phyloP scores from a whole-genome alignment of 1,284 basidiomycete genomes.

The Amylostereum areolatum region DNA sequence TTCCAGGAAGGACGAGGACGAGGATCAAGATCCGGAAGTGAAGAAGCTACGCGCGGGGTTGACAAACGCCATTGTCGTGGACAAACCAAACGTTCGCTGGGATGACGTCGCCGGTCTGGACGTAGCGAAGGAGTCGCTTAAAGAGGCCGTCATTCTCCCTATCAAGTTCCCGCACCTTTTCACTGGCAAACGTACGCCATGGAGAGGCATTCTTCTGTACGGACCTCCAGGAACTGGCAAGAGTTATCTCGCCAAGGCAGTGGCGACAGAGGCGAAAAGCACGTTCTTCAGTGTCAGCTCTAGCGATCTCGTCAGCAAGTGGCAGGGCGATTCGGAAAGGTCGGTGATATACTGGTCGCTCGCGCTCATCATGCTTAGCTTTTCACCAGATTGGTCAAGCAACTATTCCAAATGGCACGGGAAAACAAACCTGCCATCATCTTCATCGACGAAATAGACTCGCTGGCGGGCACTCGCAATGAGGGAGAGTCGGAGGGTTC shows the following conservation, averaged over 20 bases:
- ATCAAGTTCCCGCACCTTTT: slow-evolving; percentile 99
- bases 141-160: slow-evolving; percentile 97
- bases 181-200: slow-evolving; percentile 96
- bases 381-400: slow-evolving; percentile 78
- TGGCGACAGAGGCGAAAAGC: slow-evolving; percentile 97
- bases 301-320: slow-evolving; percentile 95
- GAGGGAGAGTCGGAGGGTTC: slow-evolving; percentile 97
- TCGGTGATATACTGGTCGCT: slow-evolving; percentile 29
- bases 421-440: slow-evolving; percentile 98
- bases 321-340: slow-evolving; percentile 99
- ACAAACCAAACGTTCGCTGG: slow-evolving; percentile 97
- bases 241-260: slow-evolving; percentile 94
- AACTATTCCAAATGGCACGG: slow-evolving; percentile 94
- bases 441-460: slow-evolving; percentile 98
- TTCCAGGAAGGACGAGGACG: slow-evolving; percentile 59
- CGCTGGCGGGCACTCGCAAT: slow-evolving; percentile 89
- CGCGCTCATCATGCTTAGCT: slow-evolving; percentile 6
- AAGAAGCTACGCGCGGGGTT: slow-evolving; percentile 93
- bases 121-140: slow-evolving; percentile 91
- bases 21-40: slow-evolving; percentile 84
- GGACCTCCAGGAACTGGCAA: slow-evolving; percentile 96
- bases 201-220: slow-evolving; percentile 94
- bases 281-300: slow-evolving; percentile 98
- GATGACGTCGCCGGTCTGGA: slow-evolving; percentile 97
- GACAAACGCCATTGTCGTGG: slow-evolving; percentile 83